phyloP scores from a whole-genome alignment of 345 rosid species.

The Euphorbia peplus region DNA sequence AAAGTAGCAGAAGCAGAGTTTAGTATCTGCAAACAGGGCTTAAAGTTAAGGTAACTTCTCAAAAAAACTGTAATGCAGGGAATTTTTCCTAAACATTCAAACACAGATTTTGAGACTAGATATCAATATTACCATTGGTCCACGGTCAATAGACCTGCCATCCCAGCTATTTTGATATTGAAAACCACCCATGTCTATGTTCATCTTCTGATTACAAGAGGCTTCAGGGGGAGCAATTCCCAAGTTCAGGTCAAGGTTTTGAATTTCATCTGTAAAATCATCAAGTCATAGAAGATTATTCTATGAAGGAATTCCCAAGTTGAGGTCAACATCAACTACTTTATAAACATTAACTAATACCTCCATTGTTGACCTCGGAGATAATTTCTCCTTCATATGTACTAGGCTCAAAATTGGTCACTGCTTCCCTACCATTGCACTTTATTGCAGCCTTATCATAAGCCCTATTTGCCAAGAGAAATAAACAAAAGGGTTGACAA shows the following conservation, averaged over 20 bases:
- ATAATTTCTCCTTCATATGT: slow-evolving; percentile 47
- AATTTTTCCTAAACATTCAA: background rate
- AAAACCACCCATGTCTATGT: slow-evolving; percentile 10
- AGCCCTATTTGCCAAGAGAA: slow-evolving; percentile 49
- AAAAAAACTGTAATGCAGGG: background rate
- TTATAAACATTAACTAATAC: slow-evolving; percentile 18
- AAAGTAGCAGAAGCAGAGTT: slow-evolving; percentile 30
- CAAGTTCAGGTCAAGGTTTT: slow-evolving; percentile 50
- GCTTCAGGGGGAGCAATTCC: slow-evolving; percentile 50
- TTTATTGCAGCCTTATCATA: slow-evolving; percentile 93
- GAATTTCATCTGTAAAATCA: slow-evolving; percentile 33
- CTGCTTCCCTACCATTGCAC: slow-evolving; percentile 85
- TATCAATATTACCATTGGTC: slow-evolving; percentile 28
- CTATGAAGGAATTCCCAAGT: background rate
- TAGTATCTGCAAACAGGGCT: slow-evolving; percentile 25
- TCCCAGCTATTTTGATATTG: slow-evolving; percentile 17
- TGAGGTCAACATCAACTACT: background rate
- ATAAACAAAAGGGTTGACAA: slow-evolving; percentile 7
- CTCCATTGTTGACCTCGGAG: slow-evolving; percentile 28
- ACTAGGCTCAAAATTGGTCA: slow-evolving; percentile 83
- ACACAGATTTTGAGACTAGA: background rate
- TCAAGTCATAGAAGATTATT: background rate
- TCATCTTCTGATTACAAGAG: slow-evolving; percentile 23
- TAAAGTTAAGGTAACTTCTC: slow-evolving; percentile 5
- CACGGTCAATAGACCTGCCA: slow-evolving; percentile 20